Base-by-base conservation (phyloP, 2,329 filamentous ascomycete genomes). In the Bisporella sp. region DNA sequence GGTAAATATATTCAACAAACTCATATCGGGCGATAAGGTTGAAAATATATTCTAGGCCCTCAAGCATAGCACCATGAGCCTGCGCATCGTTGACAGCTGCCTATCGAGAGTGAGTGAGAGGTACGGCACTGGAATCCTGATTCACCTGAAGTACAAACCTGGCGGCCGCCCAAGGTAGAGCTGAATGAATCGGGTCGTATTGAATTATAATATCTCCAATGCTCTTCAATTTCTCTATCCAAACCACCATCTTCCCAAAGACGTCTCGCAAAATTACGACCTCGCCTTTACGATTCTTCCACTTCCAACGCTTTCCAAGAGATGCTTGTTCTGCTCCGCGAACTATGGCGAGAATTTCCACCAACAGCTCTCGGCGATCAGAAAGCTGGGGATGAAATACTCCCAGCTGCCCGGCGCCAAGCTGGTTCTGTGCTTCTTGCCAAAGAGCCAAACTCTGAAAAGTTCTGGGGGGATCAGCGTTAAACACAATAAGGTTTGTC, bases 201-300 rank as follows among this genome's bases (percentile, higher is more conserved):
- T 51, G 45, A 9, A 58, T 50, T 13, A 53, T 45, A 4, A 55
- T 45, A 47, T 65, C 62, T 2, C 62, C 61, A 31, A 64, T 52
- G 12, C 54, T 45, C 45, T 57, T 61, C 43, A 64, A 63, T 44
- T 58, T 62, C n/a, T 62, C 40, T 5, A 64, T 42, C 61, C 57
- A 65, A 2, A 7, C 46, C 6, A 54, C 35, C 5, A 62, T 49
- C 42, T 62, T 64, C 5, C 57, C 54, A 9, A 53, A 51, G 5
- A 53, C 21, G 48, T 55, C 45, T 9, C 48, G 12, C 12, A 43
- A 29, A 8, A 43, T 43, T 8, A 43, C 9, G 12, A 29, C 28
- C 12, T 29, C 21, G 28, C 41, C 41, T 11, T 43, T 43, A 8
- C 4, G 35, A n/a, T 28, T 43, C 9, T 11, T 43, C 9, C 12